Evolutionary conservation across 2,329 filamentous ascomycete genomes (phyloP), one percentile per base, ranked within the genome.

Genomic region (Parastagonospora avenae): DNA sequence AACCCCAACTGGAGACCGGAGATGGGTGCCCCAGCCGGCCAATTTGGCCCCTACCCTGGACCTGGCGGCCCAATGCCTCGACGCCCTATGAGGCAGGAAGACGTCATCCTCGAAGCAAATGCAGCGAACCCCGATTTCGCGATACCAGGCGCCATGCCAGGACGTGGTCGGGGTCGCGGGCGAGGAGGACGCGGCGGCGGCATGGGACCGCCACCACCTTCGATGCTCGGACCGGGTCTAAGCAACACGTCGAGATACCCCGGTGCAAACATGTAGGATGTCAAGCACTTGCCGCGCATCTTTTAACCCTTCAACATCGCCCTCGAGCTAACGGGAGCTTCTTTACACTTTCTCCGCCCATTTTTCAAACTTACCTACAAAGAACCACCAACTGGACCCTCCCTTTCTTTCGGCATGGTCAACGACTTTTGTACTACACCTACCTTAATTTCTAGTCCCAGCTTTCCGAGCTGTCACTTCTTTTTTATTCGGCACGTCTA

Each of bases 51-150:
- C 0, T 67, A 76, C 48, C 54, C 54, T 8, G 60, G 60, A 5
- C 40, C 41, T 15, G 76, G 66, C 10, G 30, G 30, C n/a, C 30
- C 30, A 11, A n/a, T 10, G 10, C 37, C 37, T 78, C 58, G 67
- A 31, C 56, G 70, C 62, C 66, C 70, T 54, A 62, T 71, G 68
- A 60, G 84, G 63, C 83, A 83, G 53, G 85, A 88, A 60, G 90
- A 95, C 60, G 81, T 92, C 42, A 77, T 96, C 33, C 79, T 96
- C 52, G 86, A 87, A 64, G 69, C 68, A 11, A 74, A 72, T 28
- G 68, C 70, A 7, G 85, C 80, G 38, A 96, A 96, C 66, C 92
- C 92, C 0, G 92, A 97, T 72, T 97, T 97, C 75, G 83, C 88
- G 58, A 72, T 97, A 27, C 87, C 86, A 5, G 77, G 77, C 5